Conservation (phyloP, 1,284 basidiomycete genomes). For the Ganoderma lingzhi region DNA sequence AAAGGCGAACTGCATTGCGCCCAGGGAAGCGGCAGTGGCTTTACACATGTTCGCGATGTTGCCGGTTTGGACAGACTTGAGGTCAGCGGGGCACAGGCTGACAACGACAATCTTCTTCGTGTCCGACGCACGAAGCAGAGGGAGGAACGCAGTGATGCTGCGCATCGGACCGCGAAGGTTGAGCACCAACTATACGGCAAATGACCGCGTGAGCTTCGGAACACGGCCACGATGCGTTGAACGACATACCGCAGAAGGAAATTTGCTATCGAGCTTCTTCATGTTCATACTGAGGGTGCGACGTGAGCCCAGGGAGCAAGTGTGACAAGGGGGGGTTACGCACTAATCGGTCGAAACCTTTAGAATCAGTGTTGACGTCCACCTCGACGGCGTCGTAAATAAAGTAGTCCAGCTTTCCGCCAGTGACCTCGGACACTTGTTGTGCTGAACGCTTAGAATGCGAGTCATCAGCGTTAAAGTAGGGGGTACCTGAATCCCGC, state of each 20-base stretch:
- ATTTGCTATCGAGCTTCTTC: slow-evolving; percentile 36
- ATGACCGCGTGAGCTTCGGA: neutral
- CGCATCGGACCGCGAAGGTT: slow-evolving; percentile 50
- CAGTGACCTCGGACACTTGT: slow-evolving; percentile 12
- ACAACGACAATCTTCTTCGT: slow-evolving; percentile 49
- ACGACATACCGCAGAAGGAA: slow-evolving; percentile 20
- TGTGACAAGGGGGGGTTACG: neutral
- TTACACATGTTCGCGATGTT: slow-evolving; percentile 36
- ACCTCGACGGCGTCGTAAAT: slow-evolving; percentile 22
- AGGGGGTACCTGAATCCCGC: neutral
- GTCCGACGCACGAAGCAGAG: slow-evolving; percentile 46
- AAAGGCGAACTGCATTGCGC: slow-evolving; percentile 46
- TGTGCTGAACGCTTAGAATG: neutral
- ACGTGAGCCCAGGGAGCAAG: neutral
- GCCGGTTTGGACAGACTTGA: slow-evolving; percentile 35
- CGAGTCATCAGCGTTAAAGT: neutral
- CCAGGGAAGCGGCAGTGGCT: slow-evolving; percentile 45
- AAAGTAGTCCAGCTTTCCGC: slow-evolving; percentile 10
- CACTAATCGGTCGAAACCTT: slow-evolving; percentile 23
- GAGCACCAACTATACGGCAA: slow-evolving; percentile 37
- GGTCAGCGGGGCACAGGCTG: slow-evolving; percentile 42
- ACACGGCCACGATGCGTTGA: neutral
- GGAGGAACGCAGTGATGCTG: slow-evolving; percentile 46
- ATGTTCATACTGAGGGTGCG: slow-evolving; percentile 6
- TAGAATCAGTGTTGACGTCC: neutral